phyloP scores from a whole-genome alignment of 805 yeast genomes.

The Suhomyces sp. region DNA sequence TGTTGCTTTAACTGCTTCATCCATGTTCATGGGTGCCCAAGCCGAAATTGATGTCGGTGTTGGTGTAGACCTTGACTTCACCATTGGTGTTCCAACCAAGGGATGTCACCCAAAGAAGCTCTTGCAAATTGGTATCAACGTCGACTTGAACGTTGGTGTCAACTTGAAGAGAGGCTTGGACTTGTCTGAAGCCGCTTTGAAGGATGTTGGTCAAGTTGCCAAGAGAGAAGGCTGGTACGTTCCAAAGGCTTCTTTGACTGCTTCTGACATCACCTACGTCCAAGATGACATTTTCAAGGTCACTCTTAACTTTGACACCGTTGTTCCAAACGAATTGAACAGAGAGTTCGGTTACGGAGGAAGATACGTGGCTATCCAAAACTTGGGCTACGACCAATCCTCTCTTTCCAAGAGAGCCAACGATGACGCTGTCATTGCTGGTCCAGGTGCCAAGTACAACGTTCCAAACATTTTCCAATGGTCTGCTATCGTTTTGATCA shows the following conservation, averaged over 20 bases:
- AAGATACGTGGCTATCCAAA: constrained; percentile 7
- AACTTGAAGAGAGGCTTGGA: constrained; percentile 11
- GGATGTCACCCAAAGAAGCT: constrained; percentile 7
- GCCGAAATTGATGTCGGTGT: constrained; percentile 6
- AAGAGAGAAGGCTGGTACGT: constrained; percentile 9
- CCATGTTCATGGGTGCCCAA: constrained; percentile 7
- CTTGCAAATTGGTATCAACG: constrained; percentile 11
- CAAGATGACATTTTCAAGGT: constrained; percentile 18
- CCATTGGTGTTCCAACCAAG: constrained; percentile 6
- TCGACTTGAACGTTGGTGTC: constrained; percentile 10
- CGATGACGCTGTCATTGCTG: constrained; percentile 10
- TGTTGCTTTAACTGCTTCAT: constrained; percentile 9
- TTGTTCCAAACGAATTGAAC: constrained; percentile 13
- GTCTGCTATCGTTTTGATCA: constrained; percentile 15
- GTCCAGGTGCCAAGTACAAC: constrained; percentile 7
- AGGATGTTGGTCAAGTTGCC: not conserved
- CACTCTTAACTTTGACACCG: constrained; percentile 17
- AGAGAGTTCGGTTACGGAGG: constrained; percentile 7
- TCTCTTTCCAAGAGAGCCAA: constrained; percentile 5
- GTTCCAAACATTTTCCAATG: constrained; percentile 15
- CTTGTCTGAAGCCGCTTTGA: not conserved
- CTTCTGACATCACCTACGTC: constrained; percentile 15
- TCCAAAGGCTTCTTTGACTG: constrained; percentile 17
- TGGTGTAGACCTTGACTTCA: constrained; percentile 11
- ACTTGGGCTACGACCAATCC: constrained; percentile 11